Evolutionary conservation across 2,329 filamentous ascomycete species (phyloP), one percentile per base, ranked within the genome.

Genomic region (Chrysosporium keratinophilum): DNA sequence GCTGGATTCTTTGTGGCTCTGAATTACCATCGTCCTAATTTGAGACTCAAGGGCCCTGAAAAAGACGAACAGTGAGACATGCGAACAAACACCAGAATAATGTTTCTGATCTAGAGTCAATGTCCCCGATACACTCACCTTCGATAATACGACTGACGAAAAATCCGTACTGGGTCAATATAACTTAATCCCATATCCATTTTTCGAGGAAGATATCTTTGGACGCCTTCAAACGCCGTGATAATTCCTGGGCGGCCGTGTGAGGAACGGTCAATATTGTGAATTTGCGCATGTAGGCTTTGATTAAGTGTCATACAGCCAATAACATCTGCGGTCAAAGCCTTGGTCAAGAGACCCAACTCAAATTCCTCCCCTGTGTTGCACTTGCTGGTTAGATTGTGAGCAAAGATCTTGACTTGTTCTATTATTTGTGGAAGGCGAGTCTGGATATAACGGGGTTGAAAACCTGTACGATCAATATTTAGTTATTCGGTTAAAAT

Each of bases 291-390:
- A 4, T 20, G 42, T 45, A 45, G 42, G 23, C 23, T 20, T 15
- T 45, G 42, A 54, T 57, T 69, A 61, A 58, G 64, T 63, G 40
- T 50, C 58, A 58, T 23, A 52, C 49, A 20, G 59, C 61, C 39
- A 56, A 60, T 41, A 51, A 69, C 55, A 11, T 59, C 54, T 54
- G 65, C 62, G 3, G 51, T 53, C n/a, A 59, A 23, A 19, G 63
- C 60, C 20, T 64, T 51, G 10, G 46, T 20, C 7, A 40, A 20
- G 5, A 23, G 33, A 19, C 19, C 46, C 11, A 49, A 17, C 17
- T 37, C 33, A 31, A 49, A 49, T 28, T 37, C 46, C 17, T 49
- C 46, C n/a, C 46, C 46, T 10, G 46, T 45, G 3, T 2, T 15
- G n/a, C 42, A 45, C 23, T 45, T 45, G 11, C n/a, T 12, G 11